Evolutionary conservation across 2,329 filamentous ascomycete genomes (phyloP), one percentile per base, ranked within the genome.

Genomic region (Monilinia fructicola): DNA sequence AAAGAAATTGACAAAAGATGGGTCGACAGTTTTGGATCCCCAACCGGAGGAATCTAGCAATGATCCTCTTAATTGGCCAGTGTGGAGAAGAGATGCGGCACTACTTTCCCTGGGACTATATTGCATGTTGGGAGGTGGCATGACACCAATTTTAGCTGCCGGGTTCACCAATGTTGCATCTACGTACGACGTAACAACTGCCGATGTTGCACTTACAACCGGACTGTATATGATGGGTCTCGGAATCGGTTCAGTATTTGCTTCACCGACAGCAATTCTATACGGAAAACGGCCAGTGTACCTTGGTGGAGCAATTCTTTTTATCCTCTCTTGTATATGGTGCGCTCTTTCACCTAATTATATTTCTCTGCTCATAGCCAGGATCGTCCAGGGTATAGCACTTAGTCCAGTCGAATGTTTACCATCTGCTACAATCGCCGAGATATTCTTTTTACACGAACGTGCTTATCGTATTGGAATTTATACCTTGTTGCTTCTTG

Each of bases 381-480:
- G 94, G 64, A 87, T 98, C 58, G 90, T 97, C 69, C 92, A 96
- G 77, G 95, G 94, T 4, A 82, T 97, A 12, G 90, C 93, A 0
- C 89, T 97, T 59, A 95, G 91, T 71, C 92, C 93, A 0, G 92
- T 97, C 11, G 94, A 98, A 77, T 96, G 93, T 74, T 83, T 98
- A 40, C 94, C 94, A 0, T 96, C 92, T 5, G 93, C 94, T 21
- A 97, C 93, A 0, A 94, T 98, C 73, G 93, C 93, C 4, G 94
- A 98, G 78, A 97, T 98, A 68, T 98, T 93, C 81, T 97, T 97
- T 75, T 82, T 98, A 26, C 94, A 98, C 74, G 94, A 98, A 79
- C 85, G 94, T 68, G 94, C 94, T 0, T 98, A 93, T 76, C 89
- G 94, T 5, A 87, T 98, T 54, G 95, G 95, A 12, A 93, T 98